phyloP scores from a whole-genome alignment of 225 moss, liverwort and hornwort genomes.

The Marchantia polymorpha region DNA sequence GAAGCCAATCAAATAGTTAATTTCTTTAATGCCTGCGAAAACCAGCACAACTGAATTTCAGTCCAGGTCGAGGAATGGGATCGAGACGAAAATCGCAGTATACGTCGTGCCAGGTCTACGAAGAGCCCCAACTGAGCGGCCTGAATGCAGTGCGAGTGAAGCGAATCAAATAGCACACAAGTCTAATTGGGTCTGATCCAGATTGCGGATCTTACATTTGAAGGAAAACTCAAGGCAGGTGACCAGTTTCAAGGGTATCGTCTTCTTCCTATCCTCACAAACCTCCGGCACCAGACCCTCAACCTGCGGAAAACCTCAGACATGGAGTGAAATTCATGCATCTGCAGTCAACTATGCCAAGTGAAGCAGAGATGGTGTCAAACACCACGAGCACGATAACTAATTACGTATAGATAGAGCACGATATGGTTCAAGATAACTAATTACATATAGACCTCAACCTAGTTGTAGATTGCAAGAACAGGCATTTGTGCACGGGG shows the following conservation, averaged over 20 bases:
- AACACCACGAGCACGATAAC: no score
- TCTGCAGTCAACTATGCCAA: no score
- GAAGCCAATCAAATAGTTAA: slow-evolving; percentile 71
- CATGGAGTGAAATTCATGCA: no score
- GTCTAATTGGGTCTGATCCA: background rate
- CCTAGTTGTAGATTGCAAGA: no score
- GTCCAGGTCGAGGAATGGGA: background rate
- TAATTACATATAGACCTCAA: no score
- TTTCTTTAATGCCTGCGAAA: slow-evolving; percentile 65
- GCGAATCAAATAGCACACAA: background rate
- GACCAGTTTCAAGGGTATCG: slow-evolving; percentile 64
- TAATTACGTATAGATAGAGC: no score
- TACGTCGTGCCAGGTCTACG: background rate
- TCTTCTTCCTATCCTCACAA: slow-evolving; percentile 64
- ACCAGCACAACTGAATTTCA: background rate
- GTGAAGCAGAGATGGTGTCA: no score
- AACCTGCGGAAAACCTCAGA: slow-evolving; percentile 39
- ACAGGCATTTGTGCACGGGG: no score
- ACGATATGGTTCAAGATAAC: no score
- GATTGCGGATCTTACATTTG: slow-evolving; percentile 40
- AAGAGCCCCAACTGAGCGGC: background rate
- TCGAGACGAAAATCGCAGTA: background rate
- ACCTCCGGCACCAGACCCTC: slow-evolving; percentile 66
- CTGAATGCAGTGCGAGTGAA: no score
- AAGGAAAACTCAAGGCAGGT: slow-evolving; percentile 77